Percentiles rank a stretch among this genome's conserved stretches.
Conservation (phyloP, 345 rosid genomes). For the Populus davidiana region DNA sequence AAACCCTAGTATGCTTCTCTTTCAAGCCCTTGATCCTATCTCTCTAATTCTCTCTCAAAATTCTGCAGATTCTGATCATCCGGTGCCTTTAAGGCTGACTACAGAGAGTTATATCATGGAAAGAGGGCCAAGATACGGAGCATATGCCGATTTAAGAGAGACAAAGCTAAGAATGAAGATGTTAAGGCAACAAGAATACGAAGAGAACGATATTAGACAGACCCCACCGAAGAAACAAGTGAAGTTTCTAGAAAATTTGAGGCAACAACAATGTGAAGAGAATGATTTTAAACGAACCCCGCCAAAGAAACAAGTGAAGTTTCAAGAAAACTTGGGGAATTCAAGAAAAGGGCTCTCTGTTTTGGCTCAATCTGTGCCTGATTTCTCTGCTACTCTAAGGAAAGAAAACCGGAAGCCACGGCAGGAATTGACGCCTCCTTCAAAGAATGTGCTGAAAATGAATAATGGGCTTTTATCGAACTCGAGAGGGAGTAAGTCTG, state of each 20-base stretch:
- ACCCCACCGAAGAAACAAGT: slow-evolving; percentile 62
- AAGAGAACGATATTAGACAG: slow-evolving; percentile 31
- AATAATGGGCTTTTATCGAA: slow-evolving; percentile 40
- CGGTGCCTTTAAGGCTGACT: slow-evolving; percentile 47
- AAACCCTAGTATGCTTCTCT: slow-evolving; percentile 31
- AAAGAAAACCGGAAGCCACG: slow-evolving; percentile 75
- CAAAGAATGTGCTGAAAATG: slow-evolving; percentile 35
- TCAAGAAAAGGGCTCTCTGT: slow-evolving; percentile 38
- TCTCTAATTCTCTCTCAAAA: slow-evolving; percentile 70
- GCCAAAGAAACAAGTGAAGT: slow-evolving; percentile 62
- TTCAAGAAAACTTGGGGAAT: slow-evolving; percentile 32
- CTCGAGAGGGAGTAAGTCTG: slow-evolving; percentile 70
- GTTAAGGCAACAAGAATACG: slow-evolving; percentile 27
- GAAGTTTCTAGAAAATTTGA: slow-evolving; percentile 39
- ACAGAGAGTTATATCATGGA: slow-evolving; percentile 49
- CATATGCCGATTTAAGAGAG: slow-evolving; percentile 70
- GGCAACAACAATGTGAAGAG: slow-evolving; percentile 32
- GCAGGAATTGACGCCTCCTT: slow-evolving; percentile 52
- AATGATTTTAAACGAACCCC: slow-evolving; percentile 38
- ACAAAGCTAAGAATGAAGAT: slow-evolving; percentile 50
- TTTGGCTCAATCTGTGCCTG: slow-evolving; percentile 76
- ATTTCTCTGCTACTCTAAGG: slow-evolving; percentile 60
- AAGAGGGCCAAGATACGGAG: slow-evolving; percentile 79
- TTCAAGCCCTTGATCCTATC: slow-evolving; percentile 49
- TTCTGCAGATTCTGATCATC: slow-evolving; percentile 32